Conservation (phyloP, 2,329 filamentous ascomycete species). For the Ophiocordyceps camponoti-rufipedis region DNA sequence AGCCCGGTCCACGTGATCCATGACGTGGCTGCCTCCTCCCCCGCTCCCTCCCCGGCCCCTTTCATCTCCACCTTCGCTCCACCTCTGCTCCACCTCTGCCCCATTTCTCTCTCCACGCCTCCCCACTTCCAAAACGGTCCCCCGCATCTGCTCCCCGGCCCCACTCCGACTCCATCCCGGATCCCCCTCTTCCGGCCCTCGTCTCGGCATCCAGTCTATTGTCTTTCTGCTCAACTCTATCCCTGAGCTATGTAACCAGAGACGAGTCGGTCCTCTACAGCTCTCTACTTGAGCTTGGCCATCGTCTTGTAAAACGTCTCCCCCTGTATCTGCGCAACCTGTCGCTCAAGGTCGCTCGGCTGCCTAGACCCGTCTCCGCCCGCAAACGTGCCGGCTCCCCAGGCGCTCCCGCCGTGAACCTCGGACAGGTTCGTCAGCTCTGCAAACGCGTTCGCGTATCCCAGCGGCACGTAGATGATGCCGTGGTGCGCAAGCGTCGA, state of each 20-base stretch:
- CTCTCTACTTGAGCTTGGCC: slow-evolving; percentile 28
- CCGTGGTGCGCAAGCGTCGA: slow-evolving; percentile 85
- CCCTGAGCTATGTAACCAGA: background rate
- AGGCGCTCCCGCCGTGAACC: slow-evolving; percentile 72
- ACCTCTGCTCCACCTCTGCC: too few species aligned
- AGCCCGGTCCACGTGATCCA: too few species aligned
- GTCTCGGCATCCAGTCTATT: too few species aligned
- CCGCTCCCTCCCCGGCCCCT: too few species aligned
- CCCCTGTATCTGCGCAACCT: slow-evolving; percentile 68
- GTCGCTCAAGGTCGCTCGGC: slow-evolving; percentile 56
- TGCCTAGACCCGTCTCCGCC: slow-evolving; percentile 65
- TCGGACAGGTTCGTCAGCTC: slow-evolving; percentile 55
- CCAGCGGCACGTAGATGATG: slow-evolving; percentile 88
- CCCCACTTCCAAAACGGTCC: too few species aligned
- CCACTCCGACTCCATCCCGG: too few species aligned
- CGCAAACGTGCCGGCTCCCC: slow-evolving; percentile 88
- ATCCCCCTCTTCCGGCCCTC: too few species aligned
- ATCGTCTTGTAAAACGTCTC: slow-evolving; percentile 66
- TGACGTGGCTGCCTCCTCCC: too few species aligned
- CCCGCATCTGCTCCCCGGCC: too few species aligned
- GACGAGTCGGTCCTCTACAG: background rate
- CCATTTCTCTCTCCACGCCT: too few species aligned
- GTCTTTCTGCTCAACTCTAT: background rate
- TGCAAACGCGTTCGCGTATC: slow-evolving; percentile 66
- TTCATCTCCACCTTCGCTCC: too few species aligned